Base-by-base conservation (phyloP, 225 moss, liverwort and hornwort genomes). In the Anthoceros angustus region DNA sequence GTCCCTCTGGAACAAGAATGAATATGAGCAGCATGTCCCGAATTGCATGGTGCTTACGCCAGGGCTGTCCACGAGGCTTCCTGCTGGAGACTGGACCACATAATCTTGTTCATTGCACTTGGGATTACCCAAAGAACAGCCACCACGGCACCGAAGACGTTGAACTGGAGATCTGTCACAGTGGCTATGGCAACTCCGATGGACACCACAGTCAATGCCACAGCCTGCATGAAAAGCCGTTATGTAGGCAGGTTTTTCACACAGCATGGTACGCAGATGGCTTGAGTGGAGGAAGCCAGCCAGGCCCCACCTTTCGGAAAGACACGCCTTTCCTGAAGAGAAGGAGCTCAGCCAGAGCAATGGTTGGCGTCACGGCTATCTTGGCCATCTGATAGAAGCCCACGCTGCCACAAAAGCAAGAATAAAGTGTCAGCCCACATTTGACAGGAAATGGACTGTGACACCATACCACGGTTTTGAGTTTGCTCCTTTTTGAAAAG, bases 381-480 rank as follows among this genome's bases (percentile, higher is more conserved):
- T 67, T 67, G 23, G 67, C 42, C 67, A 67, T 67, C 45, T 67
- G 67, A 20, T 67, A 67, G 46, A 67, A 67, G 16, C 67, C 67
- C 20, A 67, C 67, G 46, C 67, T 67, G 40, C 10, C 8, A 45
- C 8, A n/a, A 42, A 32, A 24, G 39, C 46, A 45, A 21, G 49
- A 12, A 49, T 45, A 67, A 10, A 18, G 9, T 20, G 49, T 24
- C 25, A 63, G 24, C 12, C 0, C 4, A 9, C 14, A 12, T 23
- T 12, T 23, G 21, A 23, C 38, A 11, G 24, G 15, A 9, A 11
- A 15, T 63, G 38, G 38, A 21, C 25, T 4, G 55, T 60, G 55
- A 60, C 23, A 23, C 23, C n/a, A 60, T 18, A 60, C 32, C 32
- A 32, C 32, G 32, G 32, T 32, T 32, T 32, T 32, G 32, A 32